A percentile compares a stretch with the other conserved stretches of the same genome.
Evolutionary conservation across 768 basidiomycete genomes (phyloP).

Genomic region (Leccinum subgranulosum): DNA sequence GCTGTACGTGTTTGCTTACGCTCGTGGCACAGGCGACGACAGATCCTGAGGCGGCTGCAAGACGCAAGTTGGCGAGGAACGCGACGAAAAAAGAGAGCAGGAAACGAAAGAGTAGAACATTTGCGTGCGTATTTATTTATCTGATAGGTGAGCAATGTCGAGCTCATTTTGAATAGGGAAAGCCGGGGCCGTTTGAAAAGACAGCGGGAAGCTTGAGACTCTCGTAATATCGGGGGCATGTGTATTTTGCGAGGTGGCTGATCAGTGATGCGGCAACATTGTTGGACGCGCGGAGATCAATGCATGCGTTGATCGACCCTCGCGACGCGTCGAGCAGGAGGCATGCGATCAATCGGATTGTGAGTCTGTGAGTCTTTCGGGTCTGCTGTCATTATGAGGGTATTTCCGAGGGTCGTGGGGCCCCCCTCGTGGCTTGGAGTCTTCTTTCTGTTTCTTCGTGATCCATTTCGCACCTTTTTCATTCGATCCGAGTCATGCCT

Average conservation of each 20-base stretch:
- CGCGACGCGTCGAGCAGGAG: background rate
- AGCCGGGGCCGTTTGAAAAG: conserved; percentile 48
- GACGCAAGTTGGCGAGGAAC: conserved; percentile 69
- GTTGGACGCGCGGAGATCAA: background rate
- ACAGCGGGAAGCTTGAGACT: conserved; percentile 32
- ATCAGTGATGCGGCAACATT: background rate
- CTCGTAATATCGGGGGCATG: background rate
- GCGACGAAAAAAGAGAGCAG: conserved; percentile 78
- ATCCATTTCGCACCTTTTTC: no score
- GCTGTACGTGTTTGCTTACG: background rate
- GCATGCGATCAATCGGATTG: background rate
- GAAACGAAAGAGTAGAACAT: conserved; percentile 67
- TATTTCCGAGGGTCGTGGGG: background rate
- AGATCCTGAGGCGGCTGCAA: conserved; percentile 75
- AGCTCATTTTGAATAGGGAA: conserved; percentile 34
- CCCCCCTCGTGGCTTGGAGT: background rate
- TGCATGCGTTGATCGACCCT: background rate
- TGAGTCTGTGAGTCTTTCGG: background rate
- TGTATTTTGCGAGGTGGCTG: background rate
- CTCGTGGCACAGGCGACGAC: conserved; percentile 52
- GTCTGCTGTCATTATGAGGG: background rate
- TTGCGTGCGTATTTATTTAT: conserved; percentile 49
- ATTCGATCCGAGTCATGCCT: no score
- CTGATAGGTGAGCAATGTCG: background rate
- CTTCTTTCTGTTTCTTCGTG: background rate